Evolutionary conservation across 2,329 filamentous ascomycete species (phyloP).

Genomic region (Beauveria pseudobassiana): DNA sequence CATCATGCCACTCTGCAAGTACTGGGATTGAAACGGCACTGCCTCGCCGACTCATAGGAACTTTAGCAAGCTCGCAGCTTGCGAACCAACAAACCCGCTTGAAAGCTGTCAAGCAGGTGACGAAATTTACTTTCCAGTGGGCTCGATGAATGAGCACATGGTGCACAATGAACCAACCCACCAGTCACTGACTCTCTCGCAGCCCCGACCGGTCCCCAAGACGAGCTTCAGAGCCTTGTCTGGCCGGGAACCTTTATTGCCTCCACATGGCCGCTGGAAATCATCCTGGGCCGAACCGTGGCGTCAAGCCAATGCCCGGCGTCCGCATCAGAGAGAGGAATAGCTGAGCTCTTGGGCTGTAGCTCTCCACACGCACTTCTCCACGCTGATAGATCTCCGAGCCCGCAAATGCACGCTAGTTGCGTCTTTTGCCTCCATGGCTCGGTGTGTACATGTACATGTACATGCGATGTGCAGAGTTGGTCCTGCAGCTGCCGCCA

Average conservation of each 20-base stretch:
- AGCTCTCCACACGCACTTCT: background rate
- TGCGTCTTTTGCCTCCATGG: background rate
- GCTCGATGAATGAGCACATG: no score
- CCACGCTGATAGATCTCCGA: constrained; percentile 1
- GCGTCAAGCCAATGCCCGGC: background rate
- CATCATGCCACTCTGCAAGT: background rate
- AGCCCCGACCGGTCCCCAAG: background rate
- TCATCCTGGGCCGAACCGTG: background rate
- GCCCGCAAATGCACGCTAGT: background rate
- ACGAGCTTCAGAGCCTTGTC: background rate
- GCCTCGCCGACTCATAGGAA: background rate
- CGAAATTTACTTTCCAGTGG: background rate
- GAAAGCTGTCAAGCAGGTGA: no score
- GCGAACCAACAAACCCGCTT: background rate
- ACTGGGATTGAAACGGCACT: background rate
- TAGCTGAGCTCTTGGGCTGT: background rate
- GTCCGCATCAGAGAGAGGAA: background rate
- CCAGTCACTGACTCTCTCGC: background rate
- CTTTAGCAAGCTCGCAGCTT: background rate
- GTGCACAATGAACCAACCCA: background rate
- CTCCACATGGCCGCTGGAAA: background rate
- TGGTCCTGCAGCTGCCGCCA: background rate
- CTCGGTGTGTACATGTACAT: background rate
- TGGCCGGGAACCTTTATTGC: background rate
- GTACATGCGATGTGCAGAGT: background rate